Evolutionary conservation across 2,329 filamentous ascomycete species (phyloP).

Genomic region (Myrmaecium sp.): DNA sequence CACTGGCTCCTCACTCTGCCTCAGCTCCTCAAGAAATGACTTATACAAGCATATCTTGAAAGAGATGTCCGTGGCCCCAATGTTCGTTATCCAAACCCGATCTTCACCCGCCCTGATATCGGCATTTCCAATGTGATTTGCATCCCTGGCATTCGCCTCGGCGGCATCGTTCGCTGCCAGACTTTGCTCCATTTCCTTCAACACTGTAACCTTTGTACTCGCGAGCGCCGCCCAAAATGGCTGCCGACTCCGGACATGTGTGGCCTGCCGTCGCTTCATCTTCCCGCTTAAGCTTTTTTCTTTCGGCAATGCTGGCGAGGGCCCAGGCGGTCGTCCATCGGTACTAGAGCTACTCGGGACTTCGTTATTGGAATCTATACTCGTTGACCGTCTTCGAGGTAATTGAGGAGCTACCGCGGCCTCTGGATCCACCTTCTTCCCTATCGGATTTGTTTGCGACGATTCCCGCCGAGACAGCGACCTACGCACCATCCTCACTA

Average conservation of each 20-base stretch:
- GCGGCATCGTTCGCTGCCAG: constrained; percentile 56
- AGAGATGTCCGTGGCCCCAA: constrained; percentile 60
- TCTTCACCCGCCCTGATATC: constrained; percentile 52
- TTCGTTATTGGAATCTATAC: constrained; percentile 32
- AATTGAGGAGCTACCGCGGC: constrained; percentile 24
- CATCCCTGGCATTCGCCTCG: constrained; percentile 58
- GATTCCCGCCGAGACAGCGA: constrained; percentile 21
- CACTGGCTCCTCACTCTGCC: constrained; percentile 15
- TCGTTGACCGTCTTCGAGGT: constrained; percentile 16
- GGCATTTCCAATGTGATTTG: constrained; percentile 60
- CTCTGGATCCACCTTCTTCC: constrained; percentile 41
- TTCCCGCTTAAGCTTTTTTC: constrained; percentile 45
- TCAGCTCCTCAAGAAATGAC: too few species aligned
- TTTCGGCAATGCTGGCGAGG: constrained; percentile 33
- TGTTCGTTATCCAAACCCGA: constrained; percentile 67
- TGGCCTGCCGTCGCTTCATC: constrained; percentile 79
- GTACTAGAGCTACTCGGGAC: constrained; percentile 24
- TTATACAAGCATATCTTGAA: constrained; percentile 56
- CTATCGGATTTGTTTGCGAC: constrained; percentile 15
- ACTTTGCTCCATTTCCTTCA: constrained; percentile 63
- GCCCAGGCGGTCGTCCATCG: constrained; percentile 33
- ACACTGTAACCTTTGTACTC: constrained; percentile 90
- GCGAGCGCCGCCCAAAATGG: constrained; percentile 88
- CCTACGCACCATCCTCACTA: constrained; percentile 49
- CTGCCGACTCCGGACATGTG: constrained; percentile 76